phyloP scores from a whole-genome alignment of 768 basidiomycete genomes.

The Austroboletus eburneus region DNA sequence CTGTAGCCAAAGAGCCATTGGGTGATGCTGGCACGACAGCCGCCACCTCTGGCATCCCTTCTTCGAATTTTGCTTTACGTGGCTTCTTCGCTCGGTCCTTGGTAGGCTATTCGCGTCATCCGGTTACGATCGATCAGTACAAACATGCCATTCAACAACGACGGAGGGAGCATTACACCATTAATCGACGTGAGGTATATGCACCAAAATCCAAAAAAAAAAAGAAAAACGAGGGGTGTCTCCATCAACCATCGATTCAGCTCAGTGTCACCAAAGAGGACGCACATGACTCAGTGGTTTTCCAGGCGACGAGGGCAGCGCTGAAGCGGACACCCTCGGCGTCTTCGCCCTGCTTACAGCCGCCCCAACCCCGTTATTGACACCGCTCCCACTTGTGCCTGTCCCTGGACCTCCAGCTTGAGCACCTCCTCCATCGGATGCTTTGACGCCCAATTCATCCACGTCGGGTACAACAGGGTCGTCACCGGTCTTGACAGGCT shows the following conservation, averaged over 20 bases:
- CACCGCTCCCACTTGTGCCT: slow-evolving; percentile 4
- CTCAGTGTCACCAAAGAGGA: slow-evolving; percentile 64
- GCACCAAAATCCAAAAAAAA: slow-evolving; percentile 16
- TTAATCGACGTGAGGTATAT: slow-evolving; percentile 28
- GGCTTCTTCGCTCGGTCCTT: slow-evolving; percentile 71
- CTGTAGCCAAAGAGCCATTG: background rate
- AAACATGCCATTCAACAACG: slow-evolving; percentile 25
- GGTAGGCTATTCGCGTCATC: slow-evolving; percentile 52
- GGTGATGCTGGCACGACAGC: no score
- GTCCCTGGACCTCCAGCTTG: slow-evolving; percentile 18
- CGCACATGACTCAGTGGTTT: slow-evolving; percentile 84
- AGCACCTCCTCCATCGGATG: slow-evolving; percentile 43
- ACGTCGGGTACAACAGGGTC: slow-evolving; percentile 30
- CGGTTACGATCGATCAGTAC: slow-evolving; percentile 10
- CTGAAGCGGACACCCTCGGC: slow-evolving; percentile 17
- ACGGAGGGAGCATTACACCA: slow-evolving; percentile 27
- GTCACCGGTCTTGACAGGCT: slow-evolving; percentile 46
- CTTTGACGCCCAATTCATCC: slow-evolving; percentile 40
- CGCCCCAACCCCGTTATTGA: slow-evolving; percentile 17
- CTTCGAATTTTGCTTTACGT: slow-evolving; percentile 38
- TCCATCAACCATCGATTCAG: slow-evolving; percentile 43
- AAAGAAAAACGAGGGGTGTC: slow-evolving; percentile 10
- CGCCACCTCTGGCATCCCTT: slow-evolving; percentile 5
- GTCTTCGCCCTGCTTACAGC: slow-evolving; percentile 21
- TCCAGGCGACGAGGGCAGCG: slow-evolving; percentile 44